phyloP scores from a whole-genome alignment of 768 basidiomycete species.

The Tephrocybe sp. region DNA sequence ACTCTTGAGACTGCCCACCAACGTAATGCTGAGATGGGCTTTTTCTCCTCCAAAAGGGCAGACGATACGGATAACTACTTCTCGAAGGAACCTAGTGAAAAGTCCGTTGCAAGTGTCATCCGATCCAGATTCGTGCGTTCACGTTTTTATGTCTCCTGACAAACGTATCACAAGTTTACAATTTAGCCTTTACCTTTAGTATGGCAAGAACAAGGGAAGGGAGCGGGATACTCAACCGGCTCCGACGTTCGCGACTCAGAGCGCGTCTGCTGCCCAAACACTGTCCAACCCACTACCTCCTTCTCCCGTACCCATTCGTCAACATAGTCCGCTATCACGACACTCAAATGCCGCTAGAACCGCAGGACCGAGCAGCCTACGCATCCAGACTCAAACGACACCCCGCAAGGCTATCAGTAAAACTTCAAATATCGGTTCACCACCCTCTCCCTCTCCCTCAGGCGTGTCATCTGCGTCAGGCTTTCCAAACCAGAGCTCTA shows the following conservation, averaged over 20 bases:
- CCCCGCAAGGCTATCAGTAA: slow-evolving; percentile 17
- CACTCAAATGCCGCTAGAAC: slow-evolving; percentile 17
- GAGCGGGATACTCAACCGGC: slow-evolving; percentile 41
- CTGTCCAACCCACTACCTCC: slow-evolving; percentile 32
- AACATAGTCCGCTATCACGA: slow-evolving; percentile 25
- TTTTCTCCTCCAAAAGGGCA: slow-evolving; percentile 50
- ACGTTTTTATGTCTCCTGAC: slow-evolving; percentile 17
- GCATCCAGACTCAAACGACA: slow-evolving; percentile 20
- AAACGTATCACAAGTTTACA: slow-evolving; percentile 13
- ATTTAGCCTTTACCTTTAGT: slow-evolving; percentile 33
- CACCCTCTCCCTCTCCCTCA: slow-evolving; percentile 19
- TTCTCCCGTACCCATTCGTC: slow-evolving; percentile 17
- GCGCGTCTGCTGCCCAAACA: slow-evolving; percentile 35
- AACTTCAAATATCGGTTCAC: slow-evolving; percentile 9
- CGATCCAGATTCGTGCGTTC: slow-evolving; percentile 60
- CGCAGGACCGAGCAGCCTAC: slow-evolving; percentile 27
- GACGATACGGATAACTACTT: slow-evolving; percentile 39
- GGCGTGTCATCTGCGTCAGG: slow-evolving; percentile 19
- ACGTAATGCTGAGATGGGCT: slow-evolving; percentile 51
- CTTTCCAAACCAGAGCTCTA: slow-evolving; percentile 23
- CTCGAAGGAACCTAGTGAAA: slow-evolving; percentile 29
- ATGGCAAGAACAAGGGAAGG: slow-evolving; percentile 59
- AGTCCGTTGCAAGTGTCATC: slow-evolving; percentile 56
- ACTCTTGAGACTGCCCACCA: slow-evolving; percentile 3
- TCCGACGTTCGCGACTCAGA: slow-evolving; percentile 30